Evolutionary conservation across 2,329 filamentous ascomycete genomes (phyloP).

Genomic region (Paracorniculantispora psalliotae): DNA sequence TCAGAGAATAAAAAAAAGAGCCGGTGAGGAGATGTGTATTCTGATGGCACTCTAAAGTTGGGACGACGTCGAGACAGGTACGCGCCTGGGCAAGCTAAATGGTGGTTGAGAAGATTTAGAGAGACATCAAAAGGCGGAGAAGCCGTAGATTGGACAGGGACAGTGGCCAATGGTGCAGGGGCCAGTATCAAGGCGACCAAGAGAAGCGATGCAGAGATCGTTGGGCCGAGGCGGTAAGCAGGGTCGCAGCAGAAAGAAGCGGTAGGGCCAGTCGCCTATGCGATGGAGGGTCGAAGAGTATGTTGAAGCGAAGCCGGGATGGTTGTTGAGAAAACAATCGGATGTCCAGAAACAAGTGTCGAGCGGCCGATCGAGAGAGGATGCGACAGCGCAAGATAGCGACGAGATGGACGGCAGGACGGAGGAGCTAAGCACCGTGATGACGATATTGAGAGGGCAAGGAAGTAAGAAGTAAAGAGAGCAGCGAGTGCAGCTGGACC

Average conservation of each 20-base stretch:
- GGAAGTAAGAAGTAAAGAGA: neutral
- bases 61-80: neutral
- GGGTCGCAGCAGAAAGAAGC: neutral
- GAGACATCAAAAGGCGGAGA: slow-evolving; percentile 6
- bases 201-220: neutral
- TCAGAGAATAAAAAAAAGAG: too few species aligned
- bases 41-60: neutral
- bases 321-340: neutral
- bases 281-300: neutral
- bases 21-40: neutral
- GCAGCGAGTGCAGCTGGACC: neutral
- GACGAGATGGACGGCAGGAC: slow-evolving; percentile 4
- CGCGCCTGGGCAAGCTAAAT: neutral
- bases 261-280: neutral
- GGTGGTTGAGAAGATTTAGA: neutral
- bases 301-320: too few species aligned
- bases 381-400: neutral
- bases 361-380: slow-evolving; percentile 1
- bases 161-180: neutral
- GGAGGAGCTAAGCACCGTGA: neutral
- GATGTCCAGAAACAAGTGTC: neutral
- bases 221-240: neutral
- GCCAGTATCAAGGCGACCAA: neutral
- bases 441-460: neutral
- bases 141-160: neutral